Evolutionary conservation across 306 rosid genomes (phyloP), one percentile per base, ranked within the genome.

Genomic region (Lablab purpureus): DNA sequence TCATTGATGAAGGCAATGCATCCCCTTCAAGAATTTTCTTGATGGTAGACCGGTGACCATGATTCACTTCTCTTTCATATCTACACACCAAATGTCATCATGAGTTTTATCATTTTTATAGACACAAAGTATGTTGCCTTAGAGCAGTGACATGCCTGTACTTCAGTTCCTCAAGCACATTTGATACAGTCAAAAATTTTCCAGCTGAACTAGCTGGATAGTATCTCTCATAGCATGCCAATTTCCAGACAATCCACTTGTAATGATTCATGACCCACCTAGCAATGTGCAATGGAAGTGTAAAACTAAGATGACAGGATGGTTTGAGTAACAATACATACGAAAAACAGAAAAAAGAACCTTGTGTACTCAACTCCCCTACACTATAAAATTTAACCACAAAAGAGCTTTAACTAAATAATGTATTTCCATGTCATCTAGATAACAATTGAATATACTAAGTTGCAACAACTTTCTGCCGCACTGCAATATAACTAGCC

Each of bases 191-290:
- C 77, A 94, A 82, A 81, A 92, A 80, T 0, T 80, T 89, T 83
- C 92, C 88, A 49, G 68, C 85, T 59, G 86, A 80, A 56, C 85
- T 81, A 54, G 88, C 81, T 22, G 93, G 78, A 84, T 82, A 71
- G 81, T 81, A 87, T 85, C 97, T 87, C 81, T 88, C 97, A 46
- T 94, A 92, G 80, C 93, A 92, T 74, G 95, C 95, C 78, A 94
- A 85, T 81, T 94, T 94, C 99, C 99, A 94, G 66, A 92, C 90
- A 81, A 92, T 89, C 99, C 97, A 92, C 81, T 88, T 91, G 92
- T 87, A 92, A 85, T 92, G 99, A 88, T 92, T 94, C 22, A 52
- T 72, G 73, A 91, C 95, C 99, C 99, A 94, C 87, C 99, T 94
- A 70, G 49, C 75, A 66, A 80, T 66, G 71, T 34, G 80, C 47